A percentile compares a stretch with the other conserved stretches of the same genome.
Evolutionary conservation across 192 early-diverging fungal species (phyloP).

Genomic region (Coemansia umbellata): DNA sequence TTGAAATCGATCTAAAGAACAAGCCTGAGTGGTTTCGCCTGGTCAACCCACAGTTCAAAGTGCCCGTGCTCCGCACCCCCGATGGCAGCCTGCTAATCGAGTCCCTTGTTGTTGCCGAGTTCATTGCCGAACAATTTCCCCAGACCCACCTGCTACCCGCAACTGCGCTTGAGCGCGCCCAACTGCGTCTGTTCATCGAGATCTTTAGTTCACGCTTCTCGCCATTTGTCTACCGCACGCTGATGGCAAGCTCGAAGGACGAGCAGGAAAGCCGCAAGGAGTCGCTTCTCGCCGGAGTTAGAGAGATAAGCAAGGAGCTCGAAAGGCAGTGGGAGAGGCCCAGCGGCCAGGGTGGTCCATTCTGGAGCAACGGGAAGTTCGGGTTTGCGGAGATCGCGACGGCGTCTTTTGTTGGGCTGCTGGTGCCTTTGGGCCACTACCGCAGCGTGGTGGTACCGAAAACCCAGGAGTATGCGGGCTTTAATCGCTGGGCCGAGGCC

Average conservation of each 20-base stretch:
- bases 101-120: slow-evolving; percentile 64
- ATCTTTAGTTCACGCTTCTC: slow-evolving; percentile 9
- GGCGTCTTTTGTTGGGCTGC: slow-evolving; percentile 15
- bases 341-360: slow-evolving; percentile 29
- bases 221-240: slow-evolving; percentile 10
- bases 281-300: slow-evolving; percentile 8
- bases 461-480: slow-evolving; percentile 31
- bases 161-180: slow-evolving; percentile 30
- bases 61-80: slow-evolving; percentile 57
- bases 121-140: slow-evolving; percentile 59
- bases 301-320: slow-evolving; percentile 19
- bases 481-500: slow-evolving; percentile 26
- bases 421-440: slow-evolving; percentile 12
- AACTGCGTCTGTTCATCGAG: slow-evolving; percentile 42
- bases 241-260: slow-evolving; percentile 5
- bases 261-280: slow-evolving; percentile 17
- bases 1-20: slow-evolving; percentile 63
- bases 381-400: slow-evolving; percentile 21
- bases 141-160: slow-evolving; percentile 40
- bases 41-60: slow-evolving; percentile 66
- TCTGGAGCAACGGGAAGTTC: slow-evolving; percentile 22
- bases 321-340: slow-evolving; percentile 20
- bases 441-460: slow-evolving; percentile 23
- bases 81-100: slow-evolving; percentile 62
- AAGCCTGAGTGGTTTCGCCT: slow-evolving; percentile 62